Evolutionary conservation across 208 protist genomes (phyloP).

Genomic region (Acanthamoeba lugdunensis): DNA sequence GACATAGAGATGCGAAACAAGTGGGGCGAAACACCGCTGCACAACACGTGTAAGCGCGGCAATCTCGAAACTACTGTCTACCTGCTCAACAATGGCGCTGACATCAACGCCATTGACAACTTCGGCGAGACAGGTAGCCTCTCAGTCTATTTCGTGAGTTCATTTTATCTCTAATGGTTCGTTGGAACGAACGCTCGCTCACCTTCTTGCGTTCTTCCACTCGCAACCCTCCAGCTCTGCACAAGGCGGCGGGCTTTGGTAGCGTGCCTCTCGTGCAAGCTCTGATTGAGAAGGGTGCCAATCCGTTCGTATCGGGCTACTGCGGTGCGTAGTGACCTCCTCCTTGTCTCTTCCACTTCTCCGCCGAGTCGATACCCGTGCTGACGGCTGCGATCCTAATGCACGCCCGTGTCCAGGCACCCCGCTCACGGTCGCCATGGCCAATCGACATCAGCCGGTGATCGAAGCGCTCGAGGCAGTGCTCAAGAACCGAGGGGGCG

Average conservation of each 20-base stretch:
- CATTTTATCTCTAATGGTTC: background rate
- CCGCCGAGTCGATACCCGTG: background rate
- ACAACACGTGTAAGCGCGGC: constrained; percentile 13
- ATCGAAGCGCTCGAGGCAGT: background rate
- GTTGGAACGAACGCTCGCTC: background rate
- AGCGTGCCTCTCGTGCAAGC: constrained; percentile 19
- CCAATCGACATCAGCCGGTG: background rate
- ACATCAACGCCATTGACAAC: constrained; percentile 23
- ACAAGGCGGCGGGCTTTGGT: constrained; percentile 13
- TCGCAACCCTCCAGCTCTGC: background rate
- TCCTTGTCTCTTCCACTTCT: background rate
- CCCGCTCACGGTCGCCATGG: constrained; percentile 22
- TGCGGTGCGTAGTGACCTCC: background rate
- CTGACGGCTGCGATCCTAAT: too few species aligned
- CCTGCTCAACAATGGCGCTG: background rate
- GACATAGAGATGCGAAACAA: constrained; percentile 24
- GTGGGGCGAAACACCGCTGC: background rate
- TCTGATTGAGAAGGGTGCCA: background rate
- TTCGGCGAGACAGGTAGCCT: constrained; percentile 2
- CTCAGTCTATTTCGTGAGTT: too few species aligned
- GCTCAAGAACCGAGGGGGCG: background rate
- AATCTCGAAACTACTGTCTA: constrained; percentile 8
- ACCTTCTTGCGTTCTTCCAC: background rate
- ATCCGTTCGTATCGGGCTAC: background rate
- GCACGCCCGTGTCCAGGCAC: background rate